These are phyloP conservation scores for Fusarium oligoseptatum DNA, from an alignment of 2,329 filamentous ascomycete species.

Conservation along the genomic window DNA sequence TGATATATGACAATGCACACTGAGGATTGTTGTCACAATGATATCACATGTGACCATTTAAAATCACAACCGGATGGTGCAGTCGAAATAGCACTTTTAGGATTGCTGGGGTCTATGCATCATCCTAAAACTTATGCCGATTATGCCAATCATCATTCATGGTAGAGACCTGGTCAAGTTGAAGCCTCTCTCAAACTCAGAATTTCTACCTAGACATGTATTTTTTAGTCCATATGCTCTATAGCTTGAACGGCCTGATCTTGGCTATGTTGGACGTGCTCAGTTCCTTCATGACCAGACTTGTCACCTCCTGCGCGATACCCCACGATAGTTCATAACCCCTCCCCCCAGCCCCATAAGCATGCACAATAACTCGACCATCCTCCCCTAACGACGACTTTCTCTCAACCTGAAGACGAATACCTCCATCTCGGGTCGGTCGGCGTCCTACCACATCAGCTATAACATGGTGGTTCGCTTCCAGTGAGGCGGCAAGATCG, in stretches of 20 bases:
- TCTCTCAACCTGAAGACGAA: neutral
- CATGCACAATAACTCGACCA: neutral
- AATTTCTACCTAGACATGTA: neutral
- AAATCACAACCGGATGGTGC: neutral
- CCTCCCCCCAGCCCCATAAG: neutral
- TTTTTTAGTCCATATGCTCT: neutral
- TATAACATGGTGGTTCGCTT: neutral
- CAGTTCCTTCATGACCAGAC: neutral
- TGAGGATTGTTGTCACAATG: neutral
- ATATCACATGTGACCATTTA: neutral
- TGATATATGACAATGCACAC: neutral
- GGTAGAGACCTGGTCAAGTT: neutral
- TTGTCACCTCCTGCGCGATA: neutral
- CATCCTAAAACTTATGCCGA: neutral
- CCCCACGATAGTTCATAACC: neutral
- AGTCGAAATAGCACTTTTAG: neutral
- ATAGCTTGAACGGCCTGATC: neutral
- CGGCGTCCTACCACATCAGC: neutral
- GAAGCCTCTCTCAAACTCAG: rapidly evolving
- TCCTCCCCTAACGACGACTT: neutral
- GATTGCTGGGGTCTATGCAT: neutral
- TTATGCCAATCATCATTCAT: neutral
- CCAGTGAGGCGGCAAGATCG: neutral
- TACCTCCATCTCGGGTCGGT: neutral
- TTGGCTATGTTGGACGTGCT: neutral